A percentile compares a stretch with the other conserved stretches of the same genome.
Evolutionary conservation across 208 protist species (phyloP).

Genomic region (Histomonas meleagridis): DNA sequence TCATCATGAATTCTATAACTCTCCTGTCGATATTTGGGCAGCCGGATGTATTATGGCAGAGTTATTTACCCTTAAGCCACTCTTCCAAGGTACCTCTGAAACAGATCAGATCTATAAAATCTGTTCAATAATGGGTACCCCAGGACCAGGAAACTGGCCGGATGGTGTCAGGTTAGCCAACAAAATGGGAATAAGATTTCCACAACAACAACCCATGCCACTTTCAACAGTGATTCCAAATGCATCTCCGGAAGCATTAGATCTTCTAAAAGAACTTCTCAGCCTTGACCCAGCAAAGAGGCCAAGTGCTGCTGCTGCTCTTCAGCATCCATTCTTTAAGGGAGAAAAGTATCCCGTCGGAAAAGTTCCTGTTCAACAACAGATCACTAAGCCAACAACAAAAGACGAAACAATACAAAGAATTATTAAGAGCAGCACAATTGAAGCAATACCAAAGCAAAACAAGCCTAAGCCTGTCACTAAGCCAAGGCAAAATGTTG

Average conservation of each 20-base stretch:
- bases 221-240: conserved; percentile 68
- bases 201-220: conserved; percentile 56
- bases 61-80: conserved; percentile 64
- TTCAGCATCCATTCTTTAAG: conserved; percentile 81
- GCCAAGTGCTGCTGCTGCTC: conserved; percentile 60
- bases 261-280: conserved; percentile 80
- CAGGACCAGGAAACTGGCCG: conserved; percentile 62
- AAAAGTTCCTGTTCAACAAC: no score
- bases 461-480: no score
- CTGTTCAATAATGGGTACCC: conserved; percentile 73
- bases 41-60: conserved; percentile 66
- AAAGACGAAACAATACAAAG: no score
- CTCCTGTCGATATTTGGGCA: conserved; percentile 66
- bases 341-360: background rate
- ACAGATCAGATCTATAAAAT: conserved; percentile 87
- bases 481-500: no score
- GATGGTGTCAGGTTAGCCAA: conserved; percentile 72
- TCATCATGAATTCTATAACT: conserved; percentile 56
- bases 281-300: conserved; percentile 77
- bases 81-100: conserved; percentile 72
- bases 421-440: no score
- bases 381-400: no score
- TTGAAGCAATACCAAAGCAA: no score
- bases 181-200: conserved; percentile 78
- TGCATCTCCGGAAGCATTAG: conserved; percentile 71